phyloP scores from a whole-genome alignment of 139 green algal species.

The Chlorella sp. region DNA sequence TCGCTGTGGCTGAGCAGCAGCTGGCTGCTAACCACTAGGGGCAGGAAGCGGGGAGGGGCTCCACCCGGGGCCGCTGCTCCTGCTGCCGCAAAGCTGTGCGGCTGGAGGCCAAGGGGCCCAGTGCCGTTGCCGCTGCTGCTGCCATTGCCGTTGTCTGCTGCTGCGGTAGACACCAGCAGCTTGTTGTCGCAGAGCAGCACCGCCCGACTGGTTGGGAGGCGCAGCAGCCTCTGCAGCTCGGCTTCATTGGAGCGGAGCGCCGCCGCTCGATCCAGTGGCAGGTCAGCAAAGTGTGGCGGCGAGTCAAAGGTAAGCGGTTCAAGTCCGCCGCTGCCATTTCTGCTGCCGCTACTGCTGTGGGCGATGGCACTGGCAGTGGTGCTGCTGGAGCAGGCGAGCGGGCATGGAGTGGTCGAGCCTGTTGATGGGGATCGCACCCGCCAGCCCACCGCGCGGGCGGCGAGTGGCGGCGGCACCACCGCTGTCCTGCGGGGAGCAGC shows the following conservation, averaged over 20 bases:
- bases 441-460: too few relatives aligned
- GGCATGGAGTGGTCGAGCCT: neutral
- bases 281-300: constrained; percentile 50
- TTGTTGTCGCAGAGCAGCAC: constrained; percentile 19
- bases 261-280: constrained; percentile 51
- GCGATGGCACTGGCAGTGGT: neutral
- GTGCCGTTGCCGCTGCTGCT: neutral
- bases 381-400: neutral
- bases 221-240: constrained; percentile 30
- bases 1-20: neutral
- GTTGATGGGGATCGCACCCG: neutral
- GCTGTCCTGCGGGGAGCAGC: too few relatives aligned
- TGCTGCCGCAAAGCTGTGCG: neutral
- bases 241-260: constrained; percentile 34
- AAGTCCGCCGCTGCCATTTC: neutral
- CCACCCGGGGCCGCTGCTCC: constrained; percentile 11
- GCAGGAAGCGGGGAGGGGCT: constrained; percentile 3
- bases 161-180: constrained; percentile 23
- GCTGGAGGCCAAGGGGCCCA: neutral
- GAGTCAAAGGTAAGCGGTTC: neutral
- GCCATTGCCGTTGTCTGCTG: neutral
- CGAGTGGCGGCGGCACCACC: too few relatives aligned
- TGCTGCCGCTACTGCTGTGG: neutral
- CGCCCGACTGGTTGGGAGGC: neutral
- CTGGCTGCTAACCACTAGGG: neutral